Conservation (phyloP, 306 rosid genomes). For the Gastrolobium bilobum region DNA sequence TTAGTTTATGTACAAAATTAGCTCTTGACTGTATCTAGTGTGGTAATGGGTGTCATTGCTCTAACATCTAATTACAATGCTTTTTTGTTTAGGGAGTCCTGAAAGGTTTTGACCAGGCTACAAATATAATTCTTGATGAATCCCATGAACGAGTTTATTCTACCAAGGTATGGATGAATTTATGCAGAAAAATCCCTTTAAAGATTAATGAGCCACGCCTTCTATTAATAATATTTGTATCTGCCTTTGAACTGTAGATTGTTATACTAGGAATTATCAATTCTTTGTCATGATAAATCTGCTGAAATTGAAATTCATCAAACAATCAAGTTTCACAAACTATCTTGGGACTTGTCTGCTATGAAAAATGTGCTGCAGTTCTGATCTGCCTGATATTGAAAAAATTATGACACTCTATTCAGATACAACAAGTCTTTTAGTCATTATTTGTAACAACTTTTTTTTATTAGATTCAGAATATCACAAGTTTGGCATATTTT, state of each 20-base stretch:
- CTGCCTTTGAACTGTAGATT: constrained; percentile 4
- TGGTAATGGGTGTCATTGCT: not conserved
- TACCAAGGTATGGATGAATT: constrained; percentile 73
- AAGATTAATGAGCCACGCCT: not conserved
- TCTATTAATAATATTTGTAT: not conserved
- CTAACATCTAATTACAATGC: not conserved
- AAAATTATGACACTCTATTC: not conserved
- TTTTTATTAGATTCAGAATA: not conserved
- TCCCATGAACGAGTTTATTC: constrained; percentile 97
- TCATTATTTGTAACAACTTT: not conserved
- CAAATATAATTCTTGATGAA: constrained; percentile 97
- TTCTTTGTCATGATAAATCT: constrained; percentile 1
- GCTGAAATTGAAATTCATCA: not conserved
- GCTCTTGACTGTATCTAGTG: not conserved
- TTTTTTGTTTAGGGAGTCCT: constrained; percentile 72
- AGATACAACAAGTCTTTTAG: not conserved
- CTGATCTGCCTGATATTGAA: constrained; percentile 16
- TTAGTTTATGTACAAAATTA: not conserved
- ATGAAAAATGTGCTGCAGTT: not conserved
- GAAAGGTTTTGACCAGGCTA: constrained; percentile 98
- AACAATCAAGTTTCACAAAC: not conserved
- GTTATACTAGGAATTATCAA: not conserved
- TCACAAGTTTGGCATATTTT: constrained; percentile 25
- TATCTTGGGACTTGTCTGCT: constrained; percentile 4
- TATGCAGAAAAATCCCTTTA: constrained; percentile 15